These are phyloP conservation scores for Schizopora paradoxa DNA, from an alignment of 1,284 basidiomycete genomes.

Conservation along the genomic window DNA sequence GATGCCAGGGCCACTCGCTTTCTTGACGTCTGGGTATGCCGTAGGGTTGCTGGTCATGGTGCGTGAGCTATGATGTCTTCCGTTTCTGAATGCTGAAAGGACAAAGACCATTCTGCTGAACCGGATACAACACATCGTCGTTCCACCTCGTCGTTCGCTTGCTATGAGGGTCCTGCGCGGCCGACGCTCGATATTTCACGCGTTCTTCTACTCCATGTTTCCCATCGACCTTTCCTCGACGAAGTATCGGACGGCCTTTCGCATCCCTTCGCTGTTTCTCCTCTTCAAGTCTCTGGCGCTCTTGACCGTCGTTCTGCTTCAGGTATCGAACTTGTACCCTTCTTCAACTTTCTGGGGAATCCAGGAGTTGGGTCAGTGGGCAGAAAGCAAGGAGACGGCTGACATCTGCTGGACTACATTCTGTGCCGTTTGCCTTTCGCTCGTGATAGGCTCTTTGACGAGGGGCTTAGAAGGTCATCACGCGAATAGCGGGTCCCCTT, in stretches of 20 bases:
- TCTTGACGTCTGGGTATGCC: slow-evolving; percentile 67
- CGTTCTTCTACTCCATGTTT: slow-evolving; percentile 40
- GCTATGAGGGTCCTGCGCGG: slow-evolving; percentile 24
- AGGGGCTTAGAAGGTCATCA: slow-evolving; percentile 61
- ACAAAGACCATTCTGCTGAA: slow-evolving; percentile 59
- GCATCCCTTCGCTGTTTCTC: slow-evolving; percentile 58
- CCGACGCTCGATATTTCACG: slow-evolving; percentile 25
- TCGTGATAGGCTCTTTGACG: slow-evolving; percentile 59
- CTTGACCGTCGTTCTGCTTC: slow-evolving; percentile 54
- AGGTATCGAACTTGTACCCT: slow-evolving; percentile 42
- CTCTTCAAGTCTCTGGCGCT: slow-evolving; percentile 48
- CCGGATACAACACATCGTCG: slow-evolving; percentile 69
- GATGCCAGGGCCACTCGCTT: slow-evolving; percentile 59
- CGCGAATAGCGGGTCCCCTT: slow-evolving; percentile 47
- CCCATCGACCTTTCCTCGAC: slow-evolving; percentile 60
- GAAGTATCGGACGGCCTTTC: slow-evolving; percentile 49
- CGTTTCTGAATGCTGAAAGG: background rate
- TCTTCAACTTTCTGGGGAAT: slow-evolving; percentile 28
- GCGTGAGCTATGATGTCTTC: slow-evolving; percentile 21
- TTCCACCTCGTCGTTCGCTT: slow-evolving; percentile 50
- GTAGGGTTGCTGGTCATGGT: slow-evolving; percentile 61
- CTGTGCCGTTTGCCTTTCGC: slow-evolving; percentile 54
- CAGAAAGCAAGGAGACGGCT: slow-evolving; percentile 45
- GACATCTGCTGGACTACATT: slow-evolving; percentile 71
- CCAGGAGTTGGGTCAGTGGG: slow-evolving; percentile 40